phyloP scores from a whole-genome alignment of 768 basidiomycete genomes.

The Asterophora parasitica region DNA sequence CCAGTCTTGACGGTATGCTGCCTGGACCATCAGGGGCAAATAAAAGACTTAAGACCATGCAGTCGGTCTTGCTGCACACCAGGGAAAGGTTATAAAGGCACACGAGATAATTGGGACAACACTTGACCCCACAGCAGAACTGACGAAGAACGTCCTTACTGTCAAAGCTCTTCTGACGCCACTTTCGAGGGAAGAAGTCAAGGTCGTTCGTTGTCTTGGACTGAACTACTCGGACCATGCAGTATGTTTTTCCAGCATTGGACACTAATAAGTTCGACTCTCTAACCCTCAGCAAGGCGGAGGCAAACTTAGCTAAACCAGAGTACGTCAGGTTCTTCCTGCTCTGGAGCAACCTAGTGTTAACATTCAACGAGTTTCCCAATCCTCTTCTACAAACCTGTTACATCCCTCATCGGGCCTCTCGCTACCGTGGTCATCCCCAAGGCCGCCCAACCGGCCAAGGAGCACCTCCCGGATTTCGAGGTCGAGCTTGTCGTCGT shows the following conservation, averaged over 20 bases:
- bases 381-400: constrained; percentile 77
- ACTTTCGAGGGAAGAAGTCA: constrained; percentile 60
- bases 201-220: constrained; percentile 70
- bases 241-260: constrained; percentile 27
- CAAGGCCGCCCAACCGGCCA: constrained; percentile 60
- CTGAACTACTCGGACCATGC: constrained; percentile 87
- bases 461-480: constrained; percentile 73
- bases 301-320: constrained; percentile 60
- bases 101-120: constrained; percentile 70
- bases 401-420: constrained; percentile 66
- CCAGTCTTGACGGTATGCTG: constrained; percentile 54
- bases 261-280: no score
- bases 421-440: constrained; percentile 63
- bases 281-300: constrained; percentile 29
- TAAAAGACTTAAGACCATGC: not conserved
- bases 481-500: constrained; percentile 80
- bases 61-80: constrained; percentile 59
- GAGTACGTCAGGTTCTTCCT: constrained; percentile 35
- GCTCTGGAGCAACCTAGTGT: not conserved
- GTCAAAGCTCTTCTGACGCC: constrained; percentile 69
- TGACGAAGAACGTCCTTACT: constrained; percentile 60
- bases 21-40: not conserved
- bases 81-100: constrained; percentile 55
- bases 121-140: constrained; percentile 59
- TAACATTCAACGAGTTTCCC: constrained; percentile 44